Conservation (phyloP, 441 rosid species). For the Bruguiera hainesii region DNA sequence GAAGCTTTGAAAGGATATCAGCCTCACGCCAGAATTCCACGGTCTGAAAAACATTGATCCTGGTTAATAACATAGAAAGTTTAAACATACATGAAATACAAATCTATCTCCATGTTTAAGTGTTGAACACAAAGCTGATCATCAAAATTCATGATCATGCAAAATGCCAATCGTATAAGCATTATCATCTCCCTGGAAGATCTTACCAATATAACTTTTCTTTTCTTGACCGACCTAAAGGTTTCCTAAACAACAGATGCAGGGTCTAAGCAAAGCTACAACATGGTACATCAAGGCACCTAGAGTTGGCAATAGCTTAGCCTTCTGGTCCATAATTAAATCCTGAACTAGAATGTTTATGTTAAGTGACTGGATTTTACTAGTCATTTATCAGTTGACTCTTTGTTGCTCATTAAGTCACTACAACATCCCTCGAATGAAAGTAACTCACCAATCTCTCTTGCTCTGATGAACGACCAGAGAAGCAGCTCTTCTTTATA, state of each 20-base stretch:
- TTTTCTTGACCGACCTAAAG: background rate
- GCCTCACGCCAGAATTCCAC: conserved; percentile 95
- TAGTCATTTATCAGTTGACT: too few relatives aligned
- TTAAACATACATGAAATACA: conserved; percentile 9
- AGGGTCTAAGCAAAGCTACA: background rate
- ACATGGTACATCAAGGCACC: background rate
- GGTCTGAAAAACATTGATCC: conserved; percentile 38
- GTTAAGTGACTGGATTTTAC: background rate
- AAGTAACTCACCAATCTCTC: conserved; percentile 62
- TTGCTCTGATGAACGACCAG: conserved; percentile 81
- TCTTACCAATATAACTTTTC: background rate
- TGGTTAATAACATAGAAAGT: background rate
- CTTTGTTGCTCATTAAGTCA: background rate
- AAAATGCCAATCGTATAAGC: too few relatives aligned
- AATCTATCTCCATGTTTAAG: conserved; percentile 3
- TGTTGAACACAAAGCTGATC: too few relatives aligned
- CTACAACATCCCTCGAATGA: background rate
- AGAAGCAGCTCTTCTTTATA: conserved; percentile 79
- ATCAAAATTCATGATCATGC: too few relatives aligned
- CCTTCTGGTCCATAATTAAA: background rate
- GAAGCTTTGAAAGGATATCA: conserved; percentile 78
- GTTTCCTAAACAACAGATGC: background rate
- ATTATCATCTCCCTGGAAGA: background rate
- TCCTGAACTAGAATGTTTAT: too few relatives aligned
- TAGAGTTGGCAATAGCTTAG: background rate